These are phyloP conservation scores for Backusella psychrophila DNA, from an alignment of 192 early-diverging fungal genomes.

Conservation along the genomic window DNA sequence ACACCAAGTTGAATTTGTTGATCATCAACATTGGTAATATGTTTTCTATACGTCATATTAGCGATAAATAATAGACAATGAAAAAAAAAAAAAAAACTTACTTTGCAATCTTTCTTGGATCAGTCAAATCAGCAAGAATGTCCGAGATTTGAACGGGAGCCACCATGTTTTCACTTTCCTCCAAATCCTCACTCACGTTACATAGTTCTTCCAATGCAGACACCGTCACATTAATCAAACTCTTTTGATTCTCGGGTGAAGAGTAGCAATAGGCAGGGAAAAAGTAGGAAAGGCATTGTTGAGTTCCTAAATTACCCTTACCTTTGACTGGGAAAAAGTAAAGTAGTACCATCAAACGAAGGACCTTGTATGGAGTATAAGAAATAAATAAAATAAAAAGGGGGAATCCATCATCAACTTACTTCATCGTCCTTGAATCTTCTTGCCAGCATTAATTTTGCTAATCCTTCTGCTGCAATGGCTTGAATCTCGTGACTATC, in stretches of 20 bases:
- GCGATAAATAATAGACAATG: too few species aligned
- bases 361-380: slow-evolving; percentile 39
- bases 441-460: slow-evolving; percentile 62
- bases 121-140: slow-evolving; percentile 77
- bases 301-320: slow-evolving; percentile 59
- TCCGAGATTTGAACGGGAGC: slow-evolving; percentile 62
- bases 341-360: slow-evolving; percentile 73
- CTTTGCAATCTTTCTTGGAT: slow-evolving; percentile 64
- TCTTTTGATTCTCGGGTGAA: slow-evolving; percentile 64
- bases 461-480: slow-evolving; percentile 71
- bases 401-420: neutral
- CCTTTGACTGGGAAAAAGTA: slow-evolving; percentile 71
- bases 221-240: slow-evolving; percentile 58
- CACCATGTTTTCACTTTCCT: slow-evolving; percentile 47
- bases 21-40: slow-evolving; percentile 30
- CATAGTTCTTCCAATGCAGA: slow-evolving; percentile 37
- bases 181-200: slow-evolving; percentile 27
- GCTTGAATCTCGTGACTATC: slow-evolving; percentile 61
- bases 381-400: slow-evolving; percentile 8
- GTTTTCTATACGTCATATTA: neutral
- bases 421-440: slow-evolving; percentile 43
- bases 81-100: slow-evolving; percentile 31
- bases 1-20: slow-evolving; percentile 44
- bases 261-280: slow-evolving; percentile 84
- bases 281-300: slow-evolving; percentile 90